Conservation (phyloP, 108 stramenopile species). For the Ochromonas danica region DNA sequence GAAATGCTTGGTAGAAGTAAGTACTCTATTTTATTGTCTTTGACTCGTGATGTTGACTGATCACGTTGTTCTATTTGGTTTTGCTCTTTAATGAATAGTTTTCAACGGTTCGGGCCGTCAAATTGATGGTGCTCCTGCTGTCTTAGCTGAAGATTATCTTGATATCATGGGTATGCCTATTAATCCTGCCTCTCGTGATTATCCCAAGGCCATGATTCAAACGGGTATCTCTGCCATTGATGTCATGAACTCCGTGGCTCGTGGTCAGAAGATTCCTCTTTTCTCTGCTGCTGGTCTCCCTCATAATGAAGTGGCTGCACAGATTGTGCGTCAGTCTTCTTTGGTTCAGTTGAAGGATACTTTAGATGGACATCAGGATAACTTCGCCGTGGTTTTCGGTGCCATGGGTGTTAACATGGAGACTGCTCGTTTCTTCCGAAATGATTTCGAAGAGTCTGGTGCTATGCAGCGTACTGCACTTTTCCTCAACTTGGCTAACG, state of each 20-base stretch:
- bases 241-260: conserved; percentile 99
- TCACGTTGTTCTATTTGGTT: background rate
- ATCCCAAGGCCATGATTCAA: conserved; percentile 99
- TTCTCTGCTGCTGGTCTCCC: conserved; percentile 99
- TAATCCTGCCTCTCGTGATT: conserved; percentile 97
- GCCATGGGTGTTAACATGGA: conserved; percentile 99
- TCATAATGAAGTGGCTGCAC: conserved; percentile 99
- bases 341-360: conserved; percentile 95
- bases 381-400: conserved; percentile 99
- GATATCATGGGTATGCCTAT: conserved; percentile 99
- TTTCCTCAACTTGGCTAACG: conserved; percentile 98
- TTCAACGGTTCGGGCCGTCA: conserved; percentile 99
- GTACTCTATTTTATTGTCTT: background rate
- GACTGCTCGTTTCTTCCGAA: conserved; percentile 97
- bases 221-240: conserved; percentile 99
- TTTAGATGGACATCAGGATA: conserved; percentile 93
- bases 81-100: conserved; percentile 41
- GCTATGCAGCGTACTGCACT: conserved; percentile 98
- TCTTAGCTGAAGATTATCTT: conserved; percentile 96
- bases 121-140: conserved; percentile 93
- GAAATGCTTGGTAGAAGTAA: conserved; percentile 83
- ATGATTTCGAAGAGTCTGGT: conserved; percentile 97
- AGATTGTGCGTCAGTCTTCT: conserved; percentile 92
- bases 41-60: background rate
- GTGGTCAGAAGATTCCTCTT: conserved; percentile 99